Evolutionary conservation across 805 yeast genomes (phyloP), one percentile per base, ranked within the genome.

Genomic region (Nakazawaea ernobii): DNA sequence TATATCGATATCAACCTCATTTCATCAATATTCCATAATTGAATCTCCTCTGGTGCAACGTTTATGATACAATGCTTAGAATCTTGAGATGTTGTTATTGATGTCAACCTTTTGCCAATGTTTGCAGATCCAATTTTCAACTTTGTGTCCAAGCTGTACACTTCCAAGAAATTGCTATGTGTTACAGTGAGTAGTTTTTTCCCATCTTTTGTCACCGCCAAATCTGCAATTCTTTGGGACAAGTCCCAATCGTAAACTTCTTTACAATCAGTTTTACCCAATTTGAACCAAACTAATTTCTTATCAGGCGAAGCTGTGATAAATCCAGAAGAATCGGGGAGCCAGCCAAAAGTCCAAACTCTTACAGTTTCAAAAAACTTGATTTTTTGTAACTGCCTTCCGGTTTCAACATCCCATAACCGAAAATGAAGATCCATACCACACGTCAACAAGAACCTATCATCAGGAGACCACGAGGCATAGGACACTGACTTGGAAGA

Each of bases 241-340:
- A 70, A 67, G n/a, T 56, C 53, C 61, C 62, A 60, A 41, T 47
- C 53, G 50, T 56, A 57, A 11, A 61, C 45, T 30, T 54, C 56
- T 39, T 60, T 62, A 65, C 58, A 61, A 61, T 55, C 60, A 61
- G 49, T 56, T 49, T 51, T 51, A 27, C 55, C 52, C 40, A 60
- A 57, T 45, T 74, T 70, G 67, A 76, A 80, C 20, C 77, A 59
- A 0, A 71, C 68, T 36, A 82, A 69, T 51, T 73, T 82, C 52
- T 82, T 80, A 59, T 86, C 96, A 0, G 91, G 90, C 0, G 91
- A 81, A 0, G 95, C 92, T 17, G 86, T 70, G 5, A 86, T 72
- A 54, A 89, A 82, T 45, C 74, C 65, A 35, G 67, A 66, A 14
- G 73, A 70, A 41, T 72, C 66, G 4, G 84, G 86, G 43, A 84